Evolutionary conservation across 805 yeast species (phyloP), one percentile per base, ranked within the genome.

Genomic region (Schizosaccharomyces octosporus): DNA sequence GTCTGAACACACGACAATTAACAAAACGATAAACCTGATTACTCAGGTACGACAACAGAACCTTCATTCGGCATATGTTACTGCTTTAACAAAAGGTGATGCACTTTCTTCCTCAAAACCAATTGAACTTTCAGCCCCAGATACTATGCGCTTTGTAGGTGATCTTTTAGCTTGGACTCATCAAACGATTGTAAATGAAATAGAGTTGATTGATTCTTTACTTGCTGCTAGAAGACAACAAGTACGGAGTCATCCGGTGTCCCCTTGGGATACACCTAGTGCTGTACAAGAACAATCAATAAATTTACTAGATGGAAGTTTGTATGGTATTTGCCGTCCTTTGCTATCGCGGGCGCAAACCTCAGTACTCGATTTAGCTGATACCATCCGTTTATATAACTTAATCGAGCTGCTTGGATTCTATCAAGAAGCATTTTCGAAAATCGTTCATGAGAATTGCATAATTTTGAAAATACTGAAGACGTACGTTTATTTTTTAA

Each of bases 141-240:
- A 90, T 69, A 85, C 96, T 0, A 75, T 82, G 31, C 75, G 95
- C 62, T 89, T 82, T 65, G 75, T 87, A 19, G 95, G 97, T 31
- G 96, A 88, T 69, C 76, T 93, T 41, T 73, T 93, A 48, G 97
- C 97, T 0, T 85, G 85, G 74, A 77, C 88, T 1, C 97, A 93
- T 69, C 80, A 89, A 1, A 77, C 86, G 4, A 82, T 88, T 39
- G 95, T 88, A 3, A 86, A 87, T 71, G 98, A 93, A 70, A 77
- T 81, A 51, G 98, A 93, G 68, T 76, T 83, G 39, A 76, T 90
- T 4, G 76, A 76, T 7, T 76, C 81, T 21, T 71, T 90, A 60
- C 82, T 90, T 62, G 76, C 77, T 58, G 71, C 74, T 57, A 72
- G 72, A 48, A 24, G 29, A 27, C 31, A 36, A 15, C 31, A 57